phyloP scores from a whole-genome alignment of 2,329 filamentous ascomycete species.

The Leptographium galeiforme region DNA sequence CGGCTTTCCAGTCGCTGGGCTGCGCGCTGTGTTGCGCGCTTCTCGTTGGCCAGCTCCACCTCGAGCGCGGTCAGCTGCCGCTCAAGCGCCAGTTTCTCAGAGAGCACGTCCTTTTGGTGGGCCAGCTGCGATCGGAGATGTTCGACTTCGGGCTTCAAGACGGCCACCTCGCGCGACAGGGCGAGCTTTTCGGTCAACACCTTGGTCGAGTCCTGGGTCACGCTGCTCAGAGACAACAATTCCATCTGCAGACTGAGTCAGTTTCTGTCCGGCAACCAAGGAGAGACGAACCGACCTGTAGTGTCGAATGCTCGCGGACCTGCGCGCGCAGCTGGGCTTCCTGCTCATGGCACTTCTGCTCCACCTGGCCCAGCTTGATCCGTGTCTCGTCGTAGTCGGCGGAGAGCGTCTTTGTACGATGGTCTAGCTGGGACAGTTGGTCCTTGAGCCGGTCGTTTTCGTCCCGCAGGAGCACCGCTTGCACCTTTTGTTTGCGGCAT shows the following conservation, averaged over 20 bases:
- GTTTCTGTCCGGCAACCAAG: background rate
- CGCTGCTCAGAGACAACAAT: constrained; percentile 51
- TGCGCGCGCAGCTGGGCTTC: constrained; percentile 35
- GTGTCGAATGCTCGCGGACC: constrained; percentile 30
- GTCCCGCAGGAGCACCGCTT: constrained; percentile 57
- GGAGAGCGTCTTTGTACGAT: constrained; percentile 37
- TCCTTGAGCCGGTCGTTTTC: constrained; percentile 58
- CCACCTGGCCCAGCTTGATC: constrained; percentile 28
- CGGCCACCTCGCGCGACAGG: constrained; percentile 35
- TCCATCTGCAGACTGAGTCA: constrained; percentile 42
- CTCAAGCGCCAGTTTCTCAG: constrained; percentile 69
- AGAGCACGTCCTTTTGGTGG: constrained; percentile 53
- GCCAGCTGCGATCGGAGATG: constrained; percentile 40
- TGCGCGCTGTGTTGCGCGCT: constrained; percentile 49
- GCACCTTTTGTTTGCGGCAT: constrained; percentile 53
- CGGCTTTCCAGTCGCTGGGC: constrained; percentile 20
- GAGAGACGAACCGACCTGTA: constrained; percentile 25
- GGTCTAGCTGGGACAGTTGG: constrained; percentile 45
- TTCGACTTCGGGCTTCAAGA: constrained; percentile 41
- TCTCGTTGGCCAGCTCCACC: constrained; percentile 73
- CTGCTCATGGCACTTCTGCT: constrained; percentile 28
- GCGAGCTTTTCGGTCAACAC: constrained; percentile 46
- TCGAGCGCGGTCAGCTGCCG: constrained; percentile 65
- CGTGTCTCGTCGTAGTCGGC: constrained; percentile 26
- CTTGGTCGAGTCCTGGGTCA: constrained; percentile 57